Percentiles rank a stretch among this genome's conserved stretches.
phyloP scores from a whole-genome alignment of 495 filamentous ascomycete species.

The Penicillium egyptiacum region DNA sequence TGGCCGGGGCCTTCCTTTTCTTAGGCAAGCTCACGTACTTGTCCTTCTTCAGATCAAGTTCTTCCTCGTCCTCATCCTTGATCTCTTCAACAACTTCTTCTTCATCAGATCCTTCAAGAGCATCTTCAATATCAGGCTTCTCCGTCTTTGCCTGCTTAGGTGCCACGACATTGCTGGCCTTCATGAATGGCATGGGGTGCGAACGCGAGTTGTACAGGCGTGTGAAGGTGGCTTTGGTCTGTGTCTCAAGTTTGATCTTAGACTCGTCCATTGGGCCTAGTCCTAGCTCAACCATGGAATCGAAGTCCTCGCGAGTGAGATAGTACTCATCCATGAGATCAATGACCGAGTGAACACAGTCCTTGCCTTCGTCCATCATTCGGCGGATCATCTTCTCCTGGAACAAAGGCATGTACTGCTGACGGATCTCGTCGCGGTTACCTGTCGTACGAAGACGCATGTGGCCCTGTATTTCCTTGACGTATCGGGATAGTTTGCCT shows the following conservation, averaged over 20 bases:
- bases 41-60: constrained; percentile 82
- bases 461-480: constrained; percentile 95
- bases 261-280: constrained; percentile 79
- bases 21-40: constrained; percentile 94
- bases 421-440: constrained; percentile 91
- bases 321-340: constrained; percentile 96
- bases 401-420: constrained; percentile 89
- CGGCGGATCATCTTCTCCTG: constrained; percentile 77
- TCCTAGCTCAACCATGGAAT: constrained; percentile 87
- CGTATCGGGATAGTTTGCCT: constrained; percentile 77
- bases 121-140: constrained; percentile 92
- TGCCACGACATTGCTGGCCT: constrained; percentile 73
- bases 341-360: constrained; percentile 70
- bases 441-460: constrained; percentile 90
- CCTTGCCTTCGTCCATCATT: constrained; percentile 71
- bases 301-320: constrained; percentile 93
- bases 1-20: constrained; percentile 60
- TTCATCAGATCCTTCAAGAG: constrained; percentile 87
- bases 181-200: constrained; percentile 95
- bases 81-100: constrained; percentile 60
- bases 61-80: constrained; percentile 64
- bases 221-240: constrained; percentile 87
- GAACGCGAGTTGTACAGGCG: constrained; percentile 81
- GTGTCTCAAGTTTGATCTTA: constrained; percentile 72
- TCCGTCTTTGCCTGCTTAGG: constrained; percentile 70